Percentiles rank a stretch among this genome's conserved stretches.
phyloP scores from a whole-genome alignment of 345 rosid species.

The Schrenkiella parvula region DNA sequence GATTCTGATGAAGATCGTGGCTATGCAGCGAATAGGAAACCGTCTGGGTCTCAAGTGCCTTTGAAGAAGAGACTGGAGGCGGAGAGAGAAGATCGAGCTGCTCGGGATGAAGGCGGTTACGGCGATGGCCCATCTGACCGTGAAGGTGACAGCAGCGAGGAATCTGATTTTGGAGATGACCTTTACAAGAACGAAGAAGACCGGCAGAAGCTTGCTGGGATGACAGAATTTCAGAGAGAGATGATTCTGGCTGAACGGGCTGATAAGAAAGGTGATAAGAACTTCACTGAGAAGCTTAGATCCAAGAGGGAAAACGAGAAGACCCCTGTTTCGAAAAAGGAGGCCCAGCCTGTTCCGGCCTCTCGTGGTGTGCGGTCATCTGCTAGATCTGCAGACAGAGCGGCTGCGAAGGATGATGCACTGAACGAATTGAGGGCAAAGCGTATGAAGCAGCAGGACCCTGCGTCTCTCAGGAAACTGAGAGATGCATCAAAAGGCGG shows the following conservation, averaged over 20 bases:
- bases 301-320: constrained; percentile 74
- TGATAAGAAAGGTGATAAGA: constrained; percentile 87
- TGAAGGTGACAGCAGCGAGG: constrained; percentile 74
- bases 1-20: constrained; percentile 77
- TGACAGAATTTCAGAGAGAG: constrained; percentile 92
- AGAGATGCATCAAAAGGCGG: constrained; percentile 72
- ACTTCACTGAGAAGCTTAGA: constrained; percentile 73
- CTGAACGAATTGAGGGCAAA: constrained; percentile 86
- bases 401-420: constrained; percentile 92
- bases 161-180: constrained; percentile 86
- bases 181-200: constrained; percentile 89
- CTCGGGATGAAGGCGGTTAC: constrained; percentile 50
- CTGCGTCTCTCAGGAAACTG: constrained; percentile 70
- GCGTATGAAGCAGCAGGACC: constrained; percentile 90
- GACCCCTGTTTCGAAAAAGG: constrained; percentile 54
- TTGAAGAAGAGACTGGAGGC: constrained; percentile 82
- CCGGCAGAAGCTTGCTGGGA: constrained; percentile 60
- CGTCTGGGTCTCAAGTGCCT: constrained; percentile 93
- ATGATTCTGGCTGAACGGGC: constrained; percentile 85
- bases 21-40: constrained; percentile 64
- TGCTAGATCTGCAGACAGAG: constrained; percentile 90
- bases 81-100: constrained; percentile 79
- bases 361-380: constrained; percentile 78
- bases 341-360: constrained; percentile 54
- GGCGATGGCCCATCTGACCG: constrained; percentile 55